A percentile compares a stretch with the other conserved stretches of the same genome.
phyloP scores from a whole-genome alignment of 306 rosid species.

The Pyrus communis region DNA sequence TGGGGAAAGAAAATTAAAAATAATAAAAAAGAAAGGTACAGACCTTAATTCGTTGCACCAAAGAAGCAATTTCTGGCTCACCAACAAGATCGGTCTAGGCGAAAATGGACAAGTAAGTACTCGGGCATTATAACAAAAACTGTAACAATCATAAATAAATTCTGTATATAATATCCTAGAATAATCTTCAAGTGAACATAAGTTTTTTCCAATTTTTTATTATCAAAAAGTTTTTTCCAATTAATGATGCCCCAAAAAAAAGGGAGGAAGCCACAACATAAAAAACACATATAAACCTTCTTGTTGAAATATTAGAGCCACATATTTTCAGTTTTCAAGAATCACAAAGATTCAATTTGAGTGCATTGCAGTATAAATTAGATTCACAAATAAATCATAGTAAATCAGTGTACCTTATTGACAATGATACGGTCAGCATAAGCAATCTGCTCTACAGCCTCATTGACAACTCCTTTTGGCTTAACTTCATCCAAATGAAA shows the following conservation, averaged over 20 bases:
- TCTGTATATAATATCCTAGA: background rate
- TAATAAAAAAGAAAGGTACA: conserved; percentile 14
- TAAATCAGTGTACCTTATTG: conserved; percentile 55
- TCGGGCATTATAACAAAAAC: conserved; percentile 4
- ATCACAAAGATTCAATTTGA: conserved; percentile 1
- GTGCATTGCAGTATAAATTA: background rate
- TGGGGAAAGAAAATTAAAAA: background rate
- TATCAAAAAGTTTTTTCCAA: background rate
- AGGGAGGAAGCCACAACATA: background rate
- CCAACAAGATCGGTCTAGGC: conserved; percentile 88
- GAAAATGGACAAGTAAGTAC: conserved; percentile 20
- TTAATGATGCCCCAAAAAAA: background rate
- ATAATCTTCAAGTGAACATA: background rate
- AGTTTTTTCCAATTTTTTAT: background rate
- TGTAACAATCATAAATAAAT: background rate
- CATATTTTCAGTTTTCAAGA: conserved; percentile 7
- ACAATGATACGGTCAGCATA: conserved; percentile 93
- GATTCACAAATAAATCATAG: background rate
- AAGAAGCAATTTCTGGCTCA: conserved; percentile 57
- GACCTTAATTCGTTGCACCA: conserved; percentile 84
- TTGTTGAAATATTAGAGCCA: background rate
- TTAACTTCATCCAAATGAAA: conserved; percentile 85
- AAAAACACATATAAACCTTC: background rate
- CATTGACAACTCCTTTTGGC: conserved; percentile 82
- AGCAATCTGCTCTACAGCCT: conserved; percentile 90